Percentiles rank a stretch among this genome's conserved stretches.
phyloP scores from a whole-genome alignment of 2,329 filamentous ascomycete species.

The Diplodia corticola region DNA sequence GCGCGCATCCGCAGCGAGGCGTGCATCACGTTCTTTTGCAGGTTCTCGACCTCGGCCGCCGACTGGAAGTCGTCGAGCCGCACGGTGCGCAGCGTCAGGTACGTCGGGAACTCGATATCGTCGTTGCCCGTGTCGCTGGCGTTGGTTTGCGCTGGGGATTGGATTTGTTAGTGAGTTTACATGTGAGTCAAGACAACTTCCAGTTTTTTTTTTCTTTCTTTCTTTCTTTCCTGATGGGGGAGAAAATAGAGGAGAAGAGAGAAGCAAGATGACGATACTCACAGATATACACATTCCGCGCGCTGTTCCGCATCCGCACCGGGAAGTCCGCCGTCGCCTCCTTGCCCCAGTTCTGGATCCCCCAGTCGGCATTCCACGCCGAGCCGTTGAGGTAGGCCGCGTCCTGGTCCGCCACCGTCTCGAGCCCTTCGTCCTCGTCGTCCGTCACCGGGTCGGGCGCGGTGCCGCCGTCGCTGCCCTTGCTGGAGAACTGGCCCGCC shows the following conservation, averaged over 20 bases:
- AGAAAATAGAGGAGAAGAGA: no score
- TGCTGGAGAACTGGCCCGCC: constrained; percentile 28
- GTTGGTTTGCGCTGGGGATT: constrained; percentile 28
- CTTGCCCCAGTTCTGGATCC: constrained; percentile 50
- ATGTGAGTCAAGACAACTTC: no score
- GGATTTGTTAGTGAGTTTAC: no score
- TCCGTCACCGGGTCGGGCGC: constrained; percentile 33
- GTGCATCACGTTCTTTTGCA: constrained; percentile 47
- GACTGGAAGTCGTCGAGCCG: constrained; percentile 47
- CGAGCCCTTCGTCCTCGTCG: constrained; percentile 25
- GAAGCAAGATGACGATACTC: background rate
- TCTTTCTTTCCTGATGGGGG: no score
- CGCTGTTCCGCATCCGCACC: constrained; percentile 48
- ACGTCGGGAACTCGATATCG: constrained; percentile 36
- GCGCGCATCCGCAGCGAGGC: constrained; percentile 51
- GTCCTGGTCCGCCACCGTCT: constrained; percentile 27
- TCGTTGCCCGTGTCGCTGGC: constrained; percentile 32
- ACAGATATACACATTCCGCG: constrained; percentile 49
- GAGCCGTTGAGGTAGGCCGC: constrained; percentile 37
- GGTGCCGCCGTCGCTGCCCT: constrained; percentile 8
- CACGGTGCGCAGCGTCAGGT: constrained; percentile 50
- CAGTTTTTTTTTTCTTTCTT: no score
- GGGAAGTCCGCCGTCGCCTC: constrained; percentile 40
- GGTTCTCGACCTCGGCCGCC: constrained; percentile 51
- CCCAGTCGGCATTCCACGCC: constrained; percentile 35